These are phyloP conservation scores for Aspergillus steynii DNA, from an alignment of 495 filamentous ascomycete species.

Conservation along the genomic window DNA sequence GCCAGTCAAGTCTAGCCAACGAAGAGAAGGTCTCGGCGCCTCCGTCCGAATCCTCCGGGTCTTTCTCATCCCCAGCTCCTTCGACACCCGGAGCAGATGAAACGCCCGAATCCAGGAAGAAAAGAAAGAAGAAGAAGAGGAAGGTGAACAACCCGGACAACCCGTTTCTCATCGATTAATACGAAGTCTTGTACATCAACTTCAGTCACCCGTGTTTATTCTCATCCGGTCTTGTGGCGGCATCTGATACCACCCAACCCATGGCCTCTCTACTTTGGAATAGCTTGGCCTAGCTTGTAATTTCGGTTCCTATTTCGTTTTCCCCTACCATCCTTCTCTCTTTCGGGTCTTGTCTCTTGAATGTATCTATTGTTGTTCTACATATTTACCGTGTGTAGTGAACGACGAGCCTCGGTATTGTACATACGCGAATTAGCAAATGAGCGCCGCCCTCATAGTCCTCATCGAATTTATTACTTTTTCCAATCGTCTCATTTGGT, in stretches of 20 bases:
- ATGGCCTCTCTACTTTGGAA: neutral
- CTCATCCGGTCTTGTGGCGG: neutral
- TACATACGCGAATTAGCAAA: neutral
- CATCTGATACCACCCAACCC: neutral
- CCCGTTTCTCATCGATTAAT: slow-evolving; percentile 7
- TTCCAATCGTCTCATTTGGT: neutral
- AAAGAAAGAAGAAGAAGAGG: slow-evolving; percentile 16
- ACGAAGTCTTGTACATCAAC: neutral
- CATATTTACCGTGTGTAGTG: neutral
- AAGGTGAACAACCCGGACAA: slow-evolving; percentile 12
- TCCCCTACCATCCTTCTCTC: neutral
- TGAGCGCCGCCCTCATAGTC: neutral
- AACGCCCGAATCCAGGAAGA: slow-evolving; percentile 2
- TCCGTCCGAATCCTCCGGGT: slow-evolving; percentile 3
- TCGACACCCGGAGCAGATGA: neutral
- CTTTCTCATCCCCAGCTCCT: slow-evolving; percentile 5
- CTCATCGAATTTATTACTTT: neutral
- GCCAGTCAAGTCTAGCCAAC: slow-evolving; percentile 11
- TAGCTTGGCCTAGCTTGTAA: neutral
- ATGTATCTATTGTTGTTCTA: neutral
- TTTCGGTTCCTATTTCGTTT: neutral
- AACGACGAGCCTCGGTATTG: neutral
- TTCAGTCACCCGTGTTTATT: neutral
- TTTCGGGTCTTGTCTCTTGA: neutral
- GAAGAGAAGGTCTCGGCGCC: slow-evolving; percentile 11